These are phyloP conservation scores for Kernera saxatilis DNA, from an alignment of 345 rosid species.

Conservation along the genomic window DNA sequence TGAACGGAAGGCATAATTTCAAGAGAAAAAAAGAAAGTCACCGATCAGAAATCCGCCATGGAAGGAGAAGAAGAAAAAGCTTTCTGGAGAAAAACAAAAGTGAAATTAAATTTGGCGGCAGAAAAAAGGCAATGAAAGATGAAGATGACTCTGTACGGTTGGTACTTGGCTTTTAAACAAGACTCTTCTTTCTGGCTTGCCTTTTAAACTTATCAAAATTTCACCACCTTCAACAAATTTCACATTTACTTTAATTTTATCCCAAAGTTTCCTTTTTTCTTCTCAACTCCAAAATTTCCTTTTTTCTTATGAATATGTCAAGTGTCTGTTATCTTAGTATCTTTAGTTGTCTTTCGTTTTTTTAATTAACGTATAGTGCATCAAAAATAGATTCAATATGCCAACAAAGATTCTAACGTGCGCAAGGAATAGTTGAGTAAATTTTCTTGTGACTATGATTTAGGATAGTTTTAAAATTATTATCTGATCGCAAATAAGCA, in stretches of 20 bases:
- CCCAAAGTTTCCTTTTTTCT: neutral
- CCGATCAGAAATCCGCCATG: conserved; percentile 1
- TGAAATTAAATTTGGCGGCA: conserved; percentile 27
- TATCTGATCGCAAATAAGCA: neutral
- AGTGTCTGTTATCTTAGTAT: too few relatives aligned
- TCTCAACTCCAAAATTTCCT: neutral
- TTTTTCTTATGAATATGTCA: neutral
- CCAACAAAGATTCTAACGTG: neutral
- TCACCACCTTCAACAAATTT: conserved; percentile 15
- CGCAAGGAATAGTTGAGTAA: neutral
- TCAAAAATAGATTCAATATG: neutral
- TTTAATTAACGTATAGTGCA: neutral
- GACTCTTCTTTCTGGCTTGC: conserved; percentile 18
- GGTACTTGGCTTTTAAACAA: conserved; percentile 25
- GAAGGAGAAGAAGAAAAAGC: neutral
- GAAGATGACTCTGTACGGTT: conserved; percentile 13
- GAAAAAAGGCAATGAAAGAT: conserved; percentile 6
- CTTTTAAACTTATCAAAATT: conserved; percentile 27
- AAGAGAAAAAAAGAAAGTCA: neutral
- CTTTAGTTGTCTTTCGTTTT: neutral
- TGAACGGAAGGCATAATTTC: conserved; percentile 32
- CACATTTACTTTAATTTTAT: neutral
- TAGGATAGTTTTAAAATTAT: neutral
- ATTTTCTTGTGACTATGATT: neutral
- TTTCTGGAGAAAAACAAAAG: neutral